Conservation (phyloP, 1,139 yeast genomes). For the Groenewaldozyma auringiensis region DNA sequence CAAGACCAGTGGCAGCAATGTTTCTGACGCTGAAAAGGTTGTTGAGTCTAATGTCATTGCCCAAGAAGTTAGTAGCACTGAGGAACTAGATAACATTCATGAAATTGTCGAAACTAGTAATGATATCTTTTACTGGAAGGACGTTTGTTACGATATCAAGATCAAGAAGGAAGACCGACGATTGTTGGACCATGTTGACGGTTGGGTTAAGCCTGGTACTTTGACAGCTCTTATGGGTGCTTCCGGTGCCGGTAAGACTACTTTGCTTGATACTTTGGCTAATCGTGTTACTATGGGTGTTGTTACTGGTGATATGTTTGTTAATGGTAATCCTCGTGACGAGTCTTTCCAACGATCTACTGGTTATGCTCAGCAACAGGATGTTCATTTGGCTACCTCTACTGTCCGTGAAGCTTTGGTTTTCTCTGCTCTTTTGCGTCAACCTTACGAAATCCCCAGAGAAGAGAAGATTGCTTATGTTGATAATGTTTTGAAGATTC, state of each 20-base stretch:
- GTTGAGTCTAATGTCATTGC: constrained; percentile 16
- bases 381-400: constrained; percentile 62
- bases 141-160: constrained; percentile 65
- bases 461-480: constrained; percentile 63
- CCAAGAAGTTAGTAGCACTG: constrained; percentile 16
- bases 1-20: constrained; percentile 20
- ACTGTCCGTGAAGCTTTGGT: constrained; percentile 73
- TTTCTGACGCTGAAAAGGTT: constrained; percentile 14
- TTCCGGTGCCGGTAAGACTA: constrained; percentile 84
- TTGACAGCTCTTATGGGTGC: constrained; percentile 80
- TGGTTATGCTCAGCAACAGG: constrained; percentile 81
- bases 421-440: constrained; percentile 69
- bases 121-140: constrained; percentile 71
- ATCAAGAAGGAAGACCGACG: constrained; percentile 52
- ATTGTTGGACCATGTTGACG: constrained; percentile 62
- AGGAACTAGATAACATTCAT: constrained; percentile 16
- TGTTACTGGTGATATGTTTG: constrained; percentile 67
- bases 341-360: constrained; percentile 71
- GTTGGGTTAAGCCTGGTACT: constrained; percentile 77
- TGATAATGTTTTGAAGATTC: constrained; percentile 57
- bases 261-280: constrained; percentile 65
- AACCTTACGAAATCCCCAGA: constrained; percentile 46
- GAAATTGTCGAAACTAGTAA: constrained; percentile 21
- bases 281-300: constrained; percentile 74
- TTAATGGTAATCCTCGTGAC: constrained; percentile 62